phyloP scores from a whole-genome alignment of 495 filamentous ascomycete genomes.

The Penicillium paxilli region DNA sequence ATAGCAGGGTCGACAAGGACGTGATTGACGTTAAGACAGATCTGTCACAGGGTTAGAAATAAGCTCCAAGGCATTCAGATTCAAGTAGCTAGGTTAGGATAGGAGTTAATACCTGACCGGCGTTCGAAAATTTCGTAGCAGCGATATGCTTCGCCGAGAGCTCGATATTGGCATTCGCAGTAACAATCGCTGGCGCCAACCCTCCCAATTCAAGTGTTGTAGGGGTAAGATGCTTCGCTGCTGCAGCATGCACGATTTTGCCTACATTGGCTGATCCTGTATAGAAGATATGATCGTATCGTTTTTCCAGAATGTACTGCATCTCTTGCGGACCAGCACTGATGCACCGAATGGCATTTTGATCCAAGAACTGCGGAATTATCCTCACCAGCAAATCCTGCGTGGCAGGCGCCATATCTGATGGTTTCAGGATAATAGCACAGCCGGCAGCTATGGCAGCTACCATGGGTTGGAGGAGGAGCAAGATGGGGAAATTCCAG shows the following conservation, averaged over 20 bases:
- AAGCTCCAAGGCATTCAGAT: not conserved
- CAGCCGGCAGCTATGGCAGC: constrained; percentile 88
- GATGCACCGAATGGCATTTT: constrained; percentile 63
- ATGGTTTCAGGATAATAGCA: constrained; percentile 80
- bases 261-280: constrained; percentile 75
- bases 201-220: constrained; percentile 83
- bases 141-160: constrained; percentile 74
- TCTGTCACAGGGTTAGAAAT: constrained; percentile 16
- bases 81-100: not conserved
- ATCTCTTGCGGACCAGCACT: constrained; percentile 77
- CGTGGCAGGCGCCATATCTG: constrained; percentile 66
- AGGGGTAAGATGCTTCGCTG: constrained; percentile 85
- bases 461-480: constrained; percentile 70
- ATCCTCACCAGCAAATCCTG: constrained; percentile 74
- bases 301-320: constrained; percentile 69
- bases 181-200: constrained; percentile 80
- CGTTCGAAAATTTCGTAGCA: constrained; percentile 77
- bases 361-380: constrained; percentile 68
- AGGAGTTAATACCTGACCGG: constrained; percentile 59
- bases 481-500: constrained; percentile 82
- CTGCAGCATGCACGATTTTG: constrained; percentile 79
- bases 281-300: constrained; percentile 94
- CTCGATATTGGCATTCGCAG: constrained; percentile 69
- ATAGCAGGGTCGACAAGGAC: constrained; percentile 71
- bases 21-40: constrained; percentile 85